Base-by-base conservation (phyloP, 192 early-diverging fungal genomes). In the Spizellomyces sp. region DNA sequence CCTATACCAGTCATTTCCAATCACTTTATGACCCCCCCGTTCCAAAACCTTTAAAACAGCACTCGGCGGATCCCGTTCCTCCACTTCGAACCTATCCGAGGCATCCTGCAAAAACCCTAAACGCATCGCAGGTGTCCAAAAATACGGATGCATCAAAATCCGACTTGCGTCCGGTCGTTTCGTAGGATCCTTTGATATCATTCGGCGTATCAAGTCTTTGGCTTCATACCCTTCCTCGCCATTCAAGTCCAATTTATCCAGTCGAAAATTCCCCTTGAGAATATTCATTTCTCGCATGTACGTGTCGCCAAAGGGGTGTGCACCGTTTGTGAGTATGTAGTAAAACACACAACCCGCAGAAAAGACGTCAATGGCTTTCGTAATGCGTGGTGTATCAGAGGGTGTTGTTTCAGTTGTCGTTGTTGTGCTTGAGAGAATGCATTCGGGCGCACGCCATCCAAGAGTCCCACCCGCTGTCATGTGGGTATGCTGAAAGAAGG, bases 381-480 rank as follows among this genome's bases (percentile, higher is more conserved):
- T 96, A 65, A 98, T 81, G n/a, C 79, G 46, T 6, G 58, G 44
- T 19, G 77, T 66, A 36, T 45, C 17, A 58, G 56, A 64, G 5
- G 27, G 17, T 12, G 67, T 14, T 19, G 10, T 44, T 15, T 76
- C 67, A 17, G 21, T 27, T 62, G 36, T 21, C 5, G 14, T 7
- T 27, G 15, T 36, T 10, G 8, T 48, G 72, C 8, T 52, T 45
- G 45, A 66, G 76, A 64, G 77, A 54, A 93, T 79, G 73, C 84
- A 90, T 80, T 99, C 97, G 6, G 96, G 95, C 3, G 97, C 97
- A 10, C 97, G 85, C 97, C 97, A 99, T 8, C 97, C 97, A 58
- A 95, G 84, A 0, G 97, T 99, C 15, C 97, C 96, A 63, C 90
- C 89, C 70, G 88, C 74, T 45, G 90, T 78, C 55, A 67, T 57